Base-by-base conservation (phyloP, 1,284 basidiomycete species). In the Tylopilus sp. region DNA sequence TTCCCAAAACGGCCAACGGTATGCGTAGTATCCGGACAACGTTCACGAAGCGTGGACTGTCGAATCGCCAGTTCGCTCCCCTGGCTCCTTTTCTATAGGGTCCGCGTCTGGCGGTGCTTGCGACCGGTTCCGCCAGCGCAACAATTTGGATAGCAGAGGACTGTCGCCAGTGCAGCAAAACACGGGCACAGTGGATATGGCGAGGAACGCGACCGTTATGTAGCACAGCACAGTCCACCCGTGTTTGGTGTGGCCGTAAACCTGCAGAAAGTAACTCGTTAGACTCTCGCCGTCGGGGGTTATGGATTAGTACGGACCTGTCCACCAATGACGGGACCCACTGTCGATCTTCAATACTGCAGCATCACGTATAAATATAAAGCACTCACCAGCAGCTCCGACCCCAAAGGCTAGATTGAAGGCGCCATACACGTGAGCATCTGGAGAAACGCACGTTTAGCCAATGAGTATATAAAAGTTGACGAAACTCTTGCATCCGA, bases 381-480 rank as follows among this genome's bases (percentile, higher is more conserved):
- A 36, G 40, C 35, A 21, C 69, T 52, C 50, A 77, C 80, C 59
- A 44, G 78, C 70, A 31, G 80, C 76, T 24, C 84, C 85, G 46
- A 84, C 63, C 2, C 82, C 84, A 52, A 80, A 87, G 2, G 77
- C 78, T 14, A 88, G 57, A 63, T 88, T 88, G 62, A 86, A 85
- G 1, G 80, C 81, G 3, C 80, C 77, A 54, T 77, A 79, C 2
- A 76, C 67, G 61, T 88, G 85, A 1, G 76, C 85, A 64, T 82
- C 85, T 77, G 41, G 20, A 40, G 49, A 17, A 48, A 40, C 18
- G n/a, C 3, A 18, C 28, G 29, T 44, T 63, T 20, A 67, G 42
- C 26, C 29, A 7, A 51, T 17, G 37, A 31, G 37, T 26, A 44
- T 14, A 36, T n/a, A n/a, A 30, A 46, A 14, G 33, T 31, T 15